These are phyloP conservation scores for Tephrocybe sp. DNA, from an alignment of 768 basidiomycete genomes.

Conservation along the genomic window DNA sequence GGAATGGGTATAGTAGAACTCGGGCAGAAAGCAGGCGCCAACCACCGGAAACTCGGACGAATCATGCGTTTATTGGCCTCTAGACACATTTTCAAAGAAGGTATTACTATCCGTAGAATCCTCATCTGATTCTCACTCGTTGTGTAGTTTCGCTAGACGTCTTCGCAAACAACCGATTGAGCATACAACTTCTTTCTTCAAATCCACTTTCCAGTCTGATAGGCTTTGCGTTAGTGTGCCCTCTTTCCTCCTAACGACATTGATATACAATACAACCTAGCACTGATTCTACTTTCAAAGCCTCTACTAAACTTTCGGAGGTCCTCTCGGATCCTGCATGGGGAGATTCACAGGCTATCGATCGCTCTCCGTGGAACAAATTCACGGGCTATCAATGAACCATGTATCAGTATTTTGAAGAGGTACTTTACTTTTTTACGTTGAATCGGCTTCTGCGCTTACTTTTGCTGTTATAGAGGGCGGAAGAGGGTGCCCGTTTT, in stretches of 20 bases:
- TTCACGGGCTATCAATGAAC: conserved; percentile 3
- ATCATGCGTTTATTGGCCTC: conserved; percentile 38
- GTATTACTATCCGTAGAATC: conserved; percentile 16
- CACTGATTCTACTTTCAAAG: no score
- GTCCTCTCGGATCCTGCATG: conserved; percentile 34
- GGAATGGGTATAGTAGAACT: conserved; percentile 37
- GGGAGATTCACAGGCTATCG: conserved; percentile 23
- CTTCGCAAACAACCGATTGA: conserved; percentile 41
- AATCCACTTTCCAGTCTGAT: conserved; percentile 26
- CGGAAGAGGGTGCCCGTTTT: conserved; percentile 24
- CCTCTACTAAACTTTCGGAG: conserved; percentile 35
- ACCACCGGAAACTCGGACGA: conserved; percentile 35
- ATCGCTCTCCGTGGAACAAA: conserved; percentile 18
- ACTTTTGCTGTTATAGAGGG: conserved; percentile 11
- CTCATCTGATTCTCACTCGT: conserved; percentile 16
- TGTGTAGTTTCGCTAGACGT: conserved; percentile 32
- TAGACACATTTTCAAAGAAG: conserved; percentile 37
- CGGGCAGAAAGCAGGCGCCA: conserved; percentile 25
- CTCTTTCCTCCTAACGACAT: no score
- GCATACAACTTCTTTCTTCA: conserved; percentile 27
- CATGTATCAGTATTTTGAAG: conserved; percentile 15
- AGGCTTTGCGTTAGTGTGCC: no score
- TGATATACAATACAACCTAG: no score
- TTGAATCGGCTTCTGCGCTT: not conserved
- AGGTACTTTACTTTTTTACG: conserved; percentile 1